A percentile compares a stretch with the other conserved stretches of the same genome.
phyloP scores from a whole-genome alignment of 2,329 filamentous ascomycete species.

The Neofusicoccum ribis region DNA sequence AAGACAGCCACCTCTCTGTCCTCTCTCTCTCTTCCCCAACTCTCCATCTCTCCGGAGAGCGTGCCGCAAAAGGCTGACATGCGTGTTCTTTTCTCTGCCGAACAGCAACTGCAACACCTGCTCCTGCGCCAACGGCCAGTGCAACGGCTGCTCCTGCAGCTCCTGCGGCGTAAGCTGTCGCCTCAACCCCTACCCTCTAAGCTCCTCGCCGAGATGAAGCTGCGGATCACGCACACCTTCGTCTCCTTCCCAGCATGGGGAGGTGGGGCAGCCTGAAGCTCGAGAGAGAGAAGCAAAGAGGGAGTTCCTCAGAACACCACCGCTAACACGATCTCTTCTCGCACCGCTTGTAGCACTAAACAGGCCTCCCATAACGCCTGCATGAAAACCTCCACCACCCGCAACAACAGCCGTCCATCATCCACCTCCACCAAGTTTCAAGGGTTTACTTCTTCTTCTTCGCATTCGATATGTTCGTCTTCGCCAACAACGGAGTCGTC shows the following conservation, averaged over 20 bases:
- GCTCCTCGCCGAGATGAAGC: not conserved
- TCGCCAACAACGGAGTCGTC: not conserved
- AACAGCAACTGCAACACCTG: constrained; percentile 29
- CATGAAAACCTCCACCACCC: not conserved
- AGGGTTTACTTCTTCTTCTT: not conserved
- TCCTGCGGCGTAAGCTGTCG: constrained; percentile 27
- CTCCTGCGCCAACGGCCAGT: constrained; percentile 32
- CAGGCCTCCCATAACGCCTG: not conserved
- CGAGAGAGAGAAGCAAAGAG: not conserved
- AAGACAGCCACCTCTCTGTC: not conserved
- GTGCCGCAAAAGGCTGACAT: constrained; percentile 9
- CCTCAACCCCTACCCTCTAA: not conserved
- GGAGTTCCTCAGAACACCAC: not conserved
- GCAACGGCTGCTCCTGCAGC: constrained; percentile 33
- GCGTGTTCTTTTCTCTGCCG: not conserved
- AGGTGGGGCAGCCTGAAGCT: not conserved
- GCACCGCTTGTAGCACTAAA: constrained; percentile 5
- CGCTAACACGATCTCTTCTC: not conserved
- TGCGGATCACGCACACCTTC: not conserved
- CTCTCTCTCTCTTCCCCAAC: not conserved
- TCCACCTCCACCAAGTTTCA: not conserved
- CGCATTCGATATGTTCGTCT: not conserved
- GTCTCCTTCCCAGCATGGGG: not conserved
- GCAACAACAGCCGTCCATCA: not conserved
- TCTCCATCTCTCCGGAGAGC: not conserved